Percentiles rank a stretch among this genome's conserved stretches.
Evolutionary conservation across 495 filamentous ascomycete genomes (phyloP).

Genomic region (Aspergillus baeticus): DNA sequence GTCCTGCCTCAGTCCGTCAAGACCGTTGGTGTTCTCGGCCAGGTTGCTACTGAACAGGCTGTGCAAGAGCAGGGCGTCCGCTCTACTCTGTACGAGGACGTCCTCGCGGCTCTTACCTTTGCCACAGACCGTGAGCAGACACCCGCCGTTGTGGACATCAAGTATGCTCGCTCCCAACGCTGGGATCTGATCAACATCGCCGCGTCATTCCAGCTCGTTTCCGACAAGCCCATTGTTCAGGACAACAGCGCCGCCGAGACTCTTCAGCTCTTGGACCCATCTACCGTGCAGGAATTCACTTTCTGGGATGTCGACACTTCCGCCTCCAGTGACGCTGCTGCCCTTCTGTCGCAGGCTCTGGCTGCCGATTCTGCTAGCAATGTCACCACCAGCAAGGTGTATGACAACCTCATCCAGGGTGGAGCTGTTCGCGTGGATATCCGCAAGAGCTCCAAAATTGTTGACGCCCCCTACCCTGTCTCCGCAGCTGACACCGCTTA

Average conservation of each 20-base stretch:
- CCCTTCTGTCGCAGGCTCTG: slow-evolving; percentile 67
- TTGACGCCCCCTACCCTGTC: slow-evolving; percentile 81
- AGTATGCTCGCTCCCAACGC: slow-evolving; percentile 77
- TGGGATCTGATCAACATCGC: slow-evolving; percentile 81
- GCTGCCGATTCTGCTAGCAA: slow-evolving; percentile 74
- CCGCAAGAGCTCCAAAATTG: slow-evolving; percentile 72
- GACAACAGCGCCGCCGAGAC: slow-evolving; percentile 29
- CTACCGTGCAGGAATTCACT: slow-evolving; percentile 71
- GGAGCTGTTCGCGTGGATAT: slow-evolving; percentile 84
- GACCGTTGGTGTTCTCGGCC: slow-evolving; percentile 67
- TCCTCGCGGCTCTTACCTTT: slow-evolving; percentile 80
- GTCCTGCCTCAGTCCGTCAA: slow-evolving; percentile 71
- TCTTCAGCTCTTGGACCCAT: slow-evolving; percentile 47
- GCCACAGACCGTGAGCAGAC: slow-evolving; percentile 59
- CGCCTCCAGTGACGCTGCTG: slow-evolving; percentile 58
- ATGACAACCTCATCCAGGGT: slow-evolving; percentile 87
- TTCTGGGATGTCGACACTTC: slow-evolving; percentile 94
- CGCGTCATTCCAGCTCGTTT: slow-evolving; percentile 62
- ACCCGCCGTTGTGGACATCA: slow-evolving; percentile 72
- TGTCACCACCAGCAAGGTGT: slow-evolving; percentile 68
- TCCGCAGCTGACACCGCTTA: slow-evolving; percentile 75
- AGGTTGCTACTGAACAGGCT: slow-evolving; percentile 54
- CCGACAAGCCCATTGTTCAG: slow-evolving; percentile 54
- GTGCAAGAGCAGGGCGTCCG: slow-evolving; percentile 67
- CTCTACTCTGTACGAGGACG: slow-evolving; percentile 85